Conservation (phyloP, 176 grass and related monocot species). For the Coix lacrymajobi region DNA sequence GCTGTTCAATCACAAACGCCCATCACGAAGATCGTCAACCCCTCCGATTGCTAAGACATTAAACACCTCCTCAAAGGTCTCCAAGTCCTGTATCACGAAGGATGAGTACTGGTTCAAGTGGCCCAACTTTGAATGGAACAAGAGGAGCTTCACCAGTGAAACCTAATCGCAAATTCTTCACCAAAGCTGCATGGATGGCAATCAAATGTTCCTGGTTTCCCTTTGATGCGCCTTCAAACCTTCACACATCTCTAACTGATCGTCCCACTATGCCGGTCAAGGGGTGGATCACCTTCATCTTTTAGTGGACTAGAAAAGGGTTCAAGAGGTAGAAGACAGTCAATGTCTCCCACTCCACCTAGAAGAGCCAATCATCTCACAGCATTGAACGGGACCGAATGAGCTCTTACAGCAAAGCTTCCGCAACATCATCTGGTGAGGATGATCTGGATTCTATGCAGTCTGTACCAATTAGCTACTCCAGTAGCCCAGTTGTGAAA, state of each 20-base stretch:
- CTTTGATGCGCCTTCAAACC: conserved; percentile 74
- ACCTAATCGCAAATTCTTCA: conserved; percentile 55
- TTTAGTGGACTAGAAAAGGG: conserved; percentile 40
- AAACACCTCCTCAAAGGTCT: conserved; percentile 61
- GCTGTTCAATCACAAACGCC: conserved; percentile 34
- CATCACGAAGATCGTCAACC: conserved; percentile 50
- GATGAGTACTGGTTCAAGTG: conserved; percentile 64
- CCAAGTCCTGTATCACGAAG: conserved; percentile 67
- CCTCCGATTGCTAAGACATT: conserved; percentile 58
- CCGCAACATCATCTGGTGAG: conserved; percentile 65
- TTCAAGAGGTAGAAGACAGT: conserved; percentile 73
- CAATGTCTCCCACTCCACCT: conserved; percentile 76
- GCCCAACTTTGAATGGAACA: conserved; percentile 33
- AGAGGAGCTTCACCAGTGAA: conserved; percentile 70
- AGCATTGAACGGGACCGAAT: conserved; percentile 61
- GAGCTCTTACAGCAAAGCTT: conserved; percentile 66
- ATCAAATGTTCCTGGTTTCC: conserved; percentile 64
- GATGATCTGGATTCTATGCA: conserved; percentile 79
- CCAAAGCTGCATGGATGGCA: conserved; percentile 71
- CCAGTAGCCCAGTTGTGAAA: conserved; percentile 47
- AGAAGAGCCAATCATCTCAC: conserved; percentile 73
- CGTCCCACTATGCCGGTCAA: conserved; percentile 50
- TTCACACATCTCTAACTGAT: conserved; percentile 77
- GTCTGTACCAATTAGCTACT: conserved; percentile 47
- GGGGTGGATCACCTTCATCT: conserved; percentile 66